Evolutionary conservation across 140 eudicot genomes (phyloP), one percentile per base, ranked within the genome.

Genomic region (Stevia rebaudiana): DNA sequence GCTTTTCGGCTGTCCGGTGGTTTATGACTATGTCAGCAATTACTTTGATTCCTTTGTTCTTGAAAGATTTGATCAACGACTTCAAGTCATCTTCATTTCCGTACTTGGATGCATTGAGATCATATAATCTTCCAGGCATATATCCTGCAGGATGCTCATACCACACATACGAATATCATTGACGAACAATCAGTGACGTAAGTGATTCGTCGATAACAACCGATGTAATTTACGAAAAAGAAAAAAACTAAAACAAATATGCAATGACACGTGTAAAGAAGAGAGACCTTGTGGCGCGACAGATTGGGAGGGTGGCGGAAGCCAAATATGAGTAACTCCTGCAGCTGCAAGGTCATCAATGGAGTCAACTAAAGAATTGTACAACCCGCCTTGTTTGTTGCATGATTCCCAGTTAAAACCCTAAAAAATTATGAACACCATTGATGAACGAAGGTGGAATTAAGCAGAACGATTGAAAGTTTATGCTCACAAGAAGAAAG

Each of bases 241-340:
- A n/a, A n/a, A n/a, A n/a, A n/a, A 25, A 19, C 40, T 21, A 11
- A 42, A 9, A 66, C 48, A 22, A 19, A 19, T 28, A 28, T 6
- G 46, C 21, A 2, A 44, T 5, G 22, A 16, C 51, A 42, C 8
- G 53, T 15, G 12, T 17, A 0, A n/a, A n/a, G n/a, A n/a, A n/a
- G n/a, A n/a, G n/a, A n/a, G n/a, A 82, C 96, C 94, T 79, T 85
- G 70, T 15, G 86, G 81, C 3, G 85, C 72, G 55, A 65, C 88
- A 8, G 96, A 88, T 4, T 88, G 94, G 24, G 84, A 80, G 13
- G 88, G 75, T 0, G 96, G 96, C 21, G 96, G 96, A 50, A 88
- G 83, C 96, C 96, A 88, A 66, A 88, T 73, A 82, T 88, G 96
- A 24, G 90, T 82, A 22, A 85, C 83, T 8, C 96, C 88, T 11